Conservation (phyloP, 176 grass and related monocot genomes). For the Raddia distichophylla region DNA sequence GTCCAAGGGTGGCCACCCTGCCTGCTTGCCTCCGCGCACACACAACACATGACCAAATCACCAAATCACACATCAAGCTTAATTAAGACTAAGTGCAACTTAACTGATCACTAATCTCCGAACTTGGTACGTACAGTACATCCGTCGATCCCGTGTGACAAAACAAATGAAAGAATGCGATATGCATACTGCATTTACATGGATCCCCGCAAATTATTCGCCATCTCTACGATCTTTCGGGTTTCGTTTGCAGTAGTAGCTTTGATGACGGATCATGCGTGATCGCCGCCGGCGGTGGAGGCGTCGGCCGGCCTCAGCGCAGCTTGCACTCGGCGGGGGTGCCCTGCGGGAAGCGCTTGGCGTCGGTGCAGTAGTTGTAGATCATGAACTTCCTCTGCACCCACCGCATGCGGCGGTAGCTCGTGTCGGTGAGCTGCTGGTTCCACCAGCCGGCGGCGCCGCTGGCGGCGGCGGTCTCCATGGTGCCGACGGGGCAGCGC, state of each 20-base stretch:
- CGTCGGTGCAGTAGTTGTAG: conserved; percentile 83
- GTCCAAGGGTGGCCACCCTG: neutral
- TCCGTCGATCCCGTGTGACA: neutral
- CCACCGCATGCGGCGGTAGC: conserved; percentile 53
- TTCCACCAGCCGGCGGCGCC: conserved; percentile 57
- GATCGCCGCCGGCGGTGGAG: neutral
- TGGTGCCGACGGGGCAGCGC: conserved; percentile 42
- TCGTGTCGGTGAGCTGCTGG: conserved; percentile 58
- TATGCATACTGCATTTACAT: conserved; percentile 41
- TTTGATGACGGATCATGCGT: neutral
- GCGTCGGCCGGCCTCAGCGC: conserved; percentile 4
- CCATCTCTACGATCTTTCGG: neutral
- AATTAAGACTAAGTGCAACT: neutral
- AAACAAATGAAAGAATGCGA: conserved; percentile 55
- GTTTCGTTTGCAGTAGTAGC: neutral
- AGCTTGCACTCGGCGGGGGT: conserved; percentile 72
- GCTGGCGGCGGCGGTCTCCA: neutral
- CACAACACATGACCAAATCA: neutral
- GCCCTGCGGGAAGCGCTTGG: conserved; percentile 67
- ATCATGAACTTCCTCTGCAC: conserved; percentile 85
- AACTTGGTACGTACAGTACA: conserved; percentile 34
- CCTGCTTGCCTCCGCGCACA: neutral
- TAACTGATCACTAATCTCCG: neutral
- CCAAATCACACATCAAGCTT: too few species aligned
- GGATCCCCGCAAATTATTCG: neutral